Evolutionary conservation across 1,284 basidiomycete genomes (phyloP), one percentile per base, ranked within the genome.

Genomic region (Lentinula novae-zelandiae): DNA sequence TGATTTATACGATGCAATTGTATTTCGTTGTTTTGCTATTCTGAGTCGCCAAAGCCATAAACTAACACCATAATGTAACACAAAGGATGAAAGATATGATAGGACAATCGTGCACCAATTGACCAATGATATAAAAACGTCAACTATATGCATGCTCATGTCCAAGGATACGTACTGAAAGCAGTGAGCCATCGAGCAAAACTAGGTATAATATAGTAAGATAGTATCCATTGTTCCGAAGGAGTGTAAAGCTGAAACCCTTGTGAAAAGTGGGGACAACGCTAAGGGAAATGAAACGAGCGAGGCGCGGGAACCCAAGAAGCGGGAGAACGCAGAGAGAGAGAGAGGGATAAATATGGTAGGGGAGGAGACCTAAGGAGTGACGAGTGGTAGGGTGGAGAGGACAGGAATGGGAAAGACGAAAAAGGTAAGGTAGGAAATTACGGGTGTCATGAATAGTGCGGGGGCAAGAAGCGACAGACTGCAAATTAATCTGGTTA

Each of bases 191-290:
- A 22, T 56, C 6, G 9, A 56, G 54, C 42, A 54, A 40, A 13
- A 54, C 53, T 54, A 44, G 38, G 36, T 27, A 39, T 20, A 22
- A 42, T 54, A 54, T 39, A 22, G 20, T 40, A 54, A n/a, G 1
- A 42, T 54, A 54, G 22, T 27, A 50, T 53, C 51, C 17, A 9
- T 34, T 44, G 31, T 33, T 20, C 22, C 3, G 33, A 56, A 56
- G 39, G 54, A 56, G 39, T 42, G 54, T 56, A 42, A 27, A 36
- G 54, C 54, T 27, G 54, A 42, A 56, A 33, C 54, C 54, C 42
- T 17, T 44, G 44, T 39, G 13, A 46, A 42, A 46, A 46, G 8
- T 20, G 5, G 42, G 42, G 42, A 36, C 7, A 56, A 46, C 42
- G 54, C 54, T 56, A 5, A n/a, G 27, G 34, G 9, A 33, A 46